Evolutionary conservation across 176 grass and related monocot species (phyloP), one percentile per base, ranked within the genome.

Genomic region (Hyparrhenia diplandra): DNA sequence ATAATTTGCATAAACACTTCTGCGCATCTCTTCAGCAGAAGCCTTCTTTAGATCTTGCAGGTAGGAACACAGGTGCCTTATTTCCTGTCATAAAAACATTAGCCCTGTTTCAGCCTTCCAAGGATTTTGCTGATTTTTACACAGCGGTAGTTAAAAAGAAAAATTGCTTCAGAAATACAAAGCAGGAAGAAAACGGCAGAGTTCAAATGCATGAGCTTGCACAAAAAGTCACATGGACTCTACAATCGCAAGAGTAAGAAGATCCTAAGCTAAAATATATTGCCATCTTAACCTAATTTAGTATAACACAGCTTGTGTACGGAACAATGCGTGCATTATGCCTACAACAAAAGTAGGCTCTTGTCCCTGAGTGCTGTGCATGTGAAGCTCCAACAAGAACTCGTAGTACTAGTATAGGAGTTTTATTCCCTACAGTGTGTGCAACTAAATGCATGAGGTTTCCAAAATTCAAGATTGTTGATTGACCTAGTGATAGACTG

Each of bases 41-140:
- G 88, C 96, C 82, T 98, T 98, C 86, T 98, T 98, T 58, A 98
- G 71, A 40, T 98, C 96, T 95, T 98, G 96, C 86, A 98, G 49
- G 82, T 95, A 95, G 32, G 89, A 89, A 88, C 88, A 86, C 32
- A 95, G 31, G 13, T 89, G 81, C n/a, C 90, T 91, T 82, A 98
- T 93, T 93, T 98, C 96, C 96, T 98, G 88, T 21, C 67, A 88
- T 54, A 71, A 65, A 67, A 82, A 69, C 45, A 9, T 84, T 8
- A 89, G 28, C 18, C 69, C 2, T 67, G 64, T 71, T 83, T 69
- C 5, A 64, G 24, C 52, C 31, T 67, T 36, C 16, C 60, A 87
- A 74, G 61, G 29, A 42, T 58, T 37, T 37, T 81, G 52, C 13
- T 12, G 10, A 35, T 21, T 51, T 36, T 43, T 67, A 16, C 18